Evolutionary conservation across 225 moss, liverwort and hornwort species (phyloP), one percentile per base, ranked within the genome.

Genomic region (Pleurozium schreberi): DNA sequence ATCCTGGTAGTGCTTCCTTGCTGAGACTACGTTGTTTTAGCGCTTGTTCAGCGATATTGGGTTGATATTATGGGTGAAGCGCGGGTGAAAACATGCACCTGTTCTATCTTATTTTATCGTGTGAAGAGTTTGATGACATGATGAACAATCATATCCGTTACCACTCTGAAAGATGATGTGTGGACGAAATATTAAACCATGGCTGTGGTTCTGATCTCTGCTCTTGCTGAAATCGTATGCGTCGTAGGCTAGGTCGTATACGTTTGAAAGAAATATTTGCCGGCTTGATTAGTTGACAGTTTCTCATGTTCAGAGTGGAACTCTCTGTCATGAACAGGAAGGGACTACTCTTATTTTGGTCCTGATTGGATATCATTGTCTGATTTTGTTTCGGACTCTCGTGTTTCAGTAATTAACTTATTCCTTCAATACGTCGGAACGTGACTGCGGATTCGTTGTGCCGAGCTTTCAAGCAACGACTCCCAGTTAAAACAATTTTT

Each of bases 21-120:
- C 3, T 2, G 18, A 47, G 6, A 2, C 31, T 4, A 13, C 21
- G 2, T 5, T 14, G 4, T 14, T 5, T 3, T 9, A 9, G 36
- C 14, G 3, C 11, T n/a, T n/a, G n/a, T n/a, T n/a, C n/a, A n/a
- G n/a, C n/a, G n/a, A n/a, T n/a, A n/a, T n/a, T n/a, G n/a, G n/a
- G n/a, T n/a, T n/a, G 10, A 3, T 47, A 7, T 12, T 8, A 7
- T 33, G 7, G 1, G 15, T 55, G 6, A 15, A 10, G 25, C 10
- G 34, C 23, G 21, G 2, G 13, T 5, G 21, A 13, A 8, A 2
- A 19, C 5, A 12, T 28, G 6, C 12, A 1, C 4, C 6, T 11
- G 2, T 28, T n/a, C n/a, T n/a, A n/a, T n/a, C n/a, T n/a, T 0
- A 47, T 30, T 47, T 15, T 38, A 27, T 11, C 3, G 11, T 11